Evolutionary conservation across 108 stramenopile species (phyloP), one percentile per base, ranked within the genome.

Genomic region (Pelagomonas calceolata): DNA sequence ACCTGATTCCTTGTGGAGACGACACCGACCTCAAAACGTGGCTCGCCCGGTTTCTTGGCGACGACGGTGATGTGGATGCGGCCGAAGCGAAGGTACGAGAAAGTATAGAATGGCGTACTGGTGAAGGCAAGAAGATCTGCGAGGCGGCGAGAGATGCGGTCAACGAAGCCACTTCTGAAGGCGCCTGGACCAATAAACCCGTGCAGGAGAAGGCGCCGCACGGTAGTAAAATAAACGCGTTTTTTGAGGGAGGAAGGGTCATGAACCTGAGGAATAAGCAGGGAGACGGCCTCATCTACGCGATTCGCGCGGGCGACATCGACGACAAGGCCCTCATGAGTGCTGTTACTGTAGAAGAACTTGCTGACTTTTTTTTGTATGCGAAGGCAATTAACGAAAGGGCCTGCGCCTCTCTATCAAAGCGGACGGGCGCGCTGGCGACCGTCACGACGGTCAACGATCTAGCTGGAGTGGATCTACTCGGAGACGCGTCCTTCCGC

Each of bases 261-360:
- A 46, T 90, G 32, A 90, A 89, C 17, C 88, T 86, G 17, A 70
- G 51, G 21, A 12, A 85, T 0, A 67, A 86, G 21, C 46, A 67
- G 15, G 35, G 78, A 10, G 80, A 75, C 32, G 89, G 90, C 72
- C 78, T 92, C 66, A 71, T 90, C 26, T 90, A 89, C 67, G 87
- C 86, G 68, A 86, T 92, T 64, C 88, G 89, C n/a, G 91, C 91
- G 14, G 89, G 88, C 4, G 77, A 76, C 30, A 92, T 92, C 68
- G 86, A 92, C 70, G 91, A 90, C 70, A 70, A 43, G 12, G 77
- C 71, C 3, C 67, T 92, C n/a, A 92, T 92, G 91, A 69, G 72
- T 15, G 51, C 51, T 17, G 80, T 86, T 60, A 66, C 80, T 4
- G 81, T 88, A 4, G 80, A 84, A 0, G 68, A 87, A 60, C 78